Percentiles rank a stretch among this genome's conserved stretches.
These are phyloP conservation scores for Fusarium praegraminearum DNA, from an alignment of 2,329 filamentous ascomycete genomes.

Conservation along the genomic window DNA sequence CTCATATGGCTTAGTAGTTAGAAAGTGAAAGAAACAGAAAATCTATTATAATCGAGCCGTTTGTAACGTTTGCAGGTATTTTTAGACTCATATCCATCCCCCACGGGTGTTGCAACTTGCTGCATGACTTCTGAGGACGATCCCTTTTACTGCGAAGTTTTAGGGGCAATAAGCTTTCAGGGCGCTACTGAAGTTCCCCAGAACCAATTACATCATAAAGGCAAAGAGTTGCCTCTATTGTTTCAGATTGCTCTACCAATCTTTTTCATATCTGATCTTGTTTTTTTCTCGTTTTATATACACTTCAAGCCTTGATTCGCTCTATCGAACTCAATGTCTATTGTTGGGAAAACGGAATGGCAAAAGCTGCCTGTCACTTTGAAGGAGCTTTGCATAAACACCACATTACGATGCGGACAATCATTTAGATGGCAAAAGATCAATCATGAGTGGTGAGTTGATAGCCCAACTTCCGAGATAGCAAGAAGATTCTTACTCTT, in stretches of 20 bases:
- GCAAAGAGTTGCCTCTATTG: constrained; percentile 9
- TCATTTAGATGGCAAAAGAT: constrained; percentile 96
- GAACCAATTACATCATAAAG: constrained; percentile 25
- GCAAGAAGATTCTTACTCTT: constrained; percentile 13
- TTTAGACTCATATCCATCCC: background rate
- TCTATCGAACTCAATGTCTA: constrained; percentile 48
- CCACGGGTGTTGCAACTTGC: background rate
- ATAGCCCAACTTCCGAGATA: background rate
- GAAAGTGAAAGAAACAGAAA: background rate
- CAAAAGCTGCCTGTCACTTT: constrained; percentile 84
- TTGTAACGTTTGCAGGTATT: no score
- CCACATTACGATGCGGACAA: constrained; percentile 92
- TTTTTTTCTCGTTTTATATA: background rate
- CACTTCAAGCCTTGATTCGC: no score
- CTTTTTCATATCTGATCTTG: background rate
- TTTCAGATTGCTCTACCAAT: constrained; percentile 17
- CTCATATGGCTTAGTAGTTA: background rate
- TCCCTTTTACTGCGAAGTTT: background rate
- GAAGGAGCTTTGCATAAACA: constrained; percentile 92
- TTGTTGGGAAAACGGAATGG: constrained; percentile 78
- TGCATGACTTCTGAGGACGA: background rate
- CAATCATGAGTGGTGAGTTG: constrained; percentile 80
- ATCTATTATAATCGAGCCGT: background rate
- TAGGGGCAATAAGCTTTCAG: constrained; percentile 3
- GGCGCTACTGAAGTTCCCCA: constrained; percentile 2